Evolutionary conservation across 2,329 filamentous ascomycete genomes (phyloP).

Genomic region (Diaporthe sp.): DNA sequence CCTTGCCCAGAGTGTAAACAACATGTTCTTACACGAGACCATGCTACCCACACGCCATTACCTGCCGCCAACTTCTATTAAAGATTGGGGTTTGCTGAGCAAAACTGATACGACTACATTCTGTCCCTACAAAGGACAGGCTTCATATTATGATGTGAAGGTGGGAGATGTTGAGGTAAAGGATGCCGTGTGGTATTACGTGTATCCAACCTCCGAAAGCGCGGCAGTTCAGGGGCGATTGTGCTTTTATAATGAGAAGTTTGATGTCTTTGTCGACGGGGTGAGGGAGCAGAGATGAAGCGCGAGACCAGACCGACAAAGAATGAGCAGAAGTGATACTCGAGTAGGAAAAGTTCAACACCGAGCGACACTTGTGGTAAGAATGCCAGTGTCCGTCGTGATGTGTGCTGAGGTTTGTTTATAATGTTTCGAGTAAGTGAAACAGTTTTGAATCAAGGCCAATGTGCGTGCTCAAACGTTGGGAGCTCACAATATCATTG

Average conservation of each 20-base stretch:
- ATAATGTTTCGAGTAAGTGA: too few species aligned
- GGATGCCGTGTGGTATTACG: constrained; percentile 74
- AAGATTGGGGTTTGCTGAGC: constrained; percentile 57
- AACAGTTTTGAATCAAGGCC: background rate
- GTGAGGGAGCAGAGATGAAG: constrained; percentile 40
- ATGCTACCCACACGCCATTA: constrained; percentile 72
- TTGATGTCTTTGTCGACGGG: constrained; percentile 73
- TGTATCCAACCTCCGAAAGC: constrained; percentile 68
- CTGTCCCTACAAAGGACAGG: constrained; percentile 78
- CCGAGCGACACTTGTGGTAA: too few species aligned
- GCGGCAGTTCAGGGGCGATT: constrained; percentile 66
- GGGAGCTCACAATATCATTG: background rate
- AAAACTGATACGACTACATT: constrained; percentile 66
- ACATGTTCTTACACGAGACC: constrained; percentile 72
- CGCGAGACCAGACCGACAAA: background rate
- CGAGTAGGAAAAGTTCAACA: background rate
- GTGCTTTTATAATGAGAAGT: constrained; percentile 79
- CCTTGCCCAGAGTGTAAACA: constrained; percentile 60
- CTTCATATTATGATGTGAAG: constrained; percentile 71
- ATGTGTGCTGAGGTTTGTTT: too few species aligned
- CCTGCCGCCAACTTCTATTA: constrained; percentile 64
- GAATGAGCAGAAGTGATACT: background rate
- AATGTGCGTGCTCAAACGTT: background rate
- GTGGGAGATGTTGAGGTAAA: constrained; percentile 58
- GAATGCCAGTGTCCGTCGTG: background rate